Base-by-base conservation (phyloP, 2,329 filamentous ascomycete genomes). In the Fusarium temperatum region DNA sequence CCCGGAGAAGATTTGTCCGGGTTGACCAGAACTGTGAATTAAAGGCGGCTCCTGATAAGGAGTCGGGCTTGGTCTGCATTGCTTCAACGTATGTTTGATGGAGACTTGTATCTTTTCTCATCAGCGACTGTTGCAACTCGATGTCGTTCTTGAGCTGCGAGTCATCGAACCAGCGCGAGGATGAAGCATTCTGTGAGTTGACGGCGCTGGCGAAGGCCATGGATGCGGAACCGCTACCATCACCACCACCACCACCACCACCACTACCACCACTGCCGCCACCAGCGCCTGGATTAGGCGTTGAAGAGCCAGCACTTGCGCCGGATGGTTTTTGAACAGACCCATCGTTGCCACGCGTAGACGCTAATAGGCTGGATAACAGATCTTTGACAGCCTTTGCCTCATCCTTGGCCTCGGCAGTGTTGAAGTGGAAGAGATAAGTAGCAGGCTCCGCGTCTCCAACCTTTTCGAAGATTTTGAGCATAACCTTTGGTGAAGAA, bases 21-120 rank as follows among this genome's bases (percentile, higher is more conserved):
- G 94, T 94, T 3, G 94, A 94, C 96, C 96, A 99, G 84, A 99
- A 99, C 81, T 98, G 96, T 3, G 91, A 87, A 75, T 96, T 95
- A 82, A 98, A 98, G 50, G 95, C 92, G 4, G 89, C 89, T 35
- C 93, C 90, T 0, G 92, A 92, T 70, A 98, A 92, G 5, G 93
- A 91, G 13, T 96, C 93, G 1, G 96, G 95, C 79, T 98, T 98
- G 14, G 93, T 93, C 59, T 89, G 88, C 55, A 95, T 86, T 1
- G 94, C 93, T 79, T 98, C 94, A 84, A 94, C 92, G 81, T 98
- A 98, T 48, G 95, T 96, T 80, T 93, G 91, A 76, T 93, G 90
- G 45, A 99, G 87, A 17, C 87, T 87, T 24, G 89, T 86, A 79
- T 97, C 93, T 64, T 94, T 92, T 78, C 93, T 95, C 82, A 98